Evolutionary conservation across 2,329 filamentous ascomycete species (phyloP).

Genomic region (Diaporthe velutina): DNA sequence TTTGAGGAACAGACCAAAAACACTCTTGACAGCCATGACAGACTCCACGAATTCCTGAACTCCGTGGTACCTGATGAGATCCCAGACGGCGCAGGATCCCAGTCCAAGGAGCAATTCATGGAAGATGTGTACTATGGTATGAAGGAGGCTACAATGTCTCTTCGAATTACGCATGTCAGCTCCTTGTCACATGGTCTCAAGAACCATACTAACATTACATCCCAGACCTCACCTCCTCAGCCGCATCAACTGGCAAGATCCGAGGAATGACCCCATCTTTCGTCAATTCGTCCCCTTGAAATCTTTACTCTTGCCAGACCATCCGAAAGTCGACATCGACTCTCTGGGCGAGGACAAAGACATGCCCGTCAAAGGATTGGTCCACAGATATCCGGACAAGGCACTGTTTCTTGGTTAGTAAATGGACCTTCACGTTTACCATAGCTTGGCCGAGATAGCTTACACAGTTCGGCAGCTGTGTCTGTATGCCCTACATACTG

Average conservation of each 20-base stretch:
- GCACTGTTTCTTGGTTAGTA: conserved; percentile 70
- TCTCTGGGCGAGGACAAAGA: conserved; percentile 70
- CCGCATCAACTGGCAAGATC: conserved; percentile 69
- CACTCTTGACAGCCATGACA: conserved; percentile 60
- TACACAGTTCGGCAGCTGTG: conserved; percentile 56
- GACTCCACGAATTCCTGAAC: conserved; percentile 62
- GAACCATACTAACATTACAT: background rate
- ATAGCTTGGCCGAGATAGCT: background rate
- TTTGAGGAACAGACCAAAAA: conserved; percentile 47
- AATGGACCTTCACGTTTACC: background rate
- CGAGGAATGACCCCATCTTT: conserved; percentile 70
- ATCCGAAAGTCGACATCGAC: conserved; percentile 67
- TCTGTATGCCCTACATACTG: conserved; percentile 75
- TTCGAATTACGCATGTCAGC: conserved; percentile 64
- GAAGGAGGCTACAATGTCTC: conserved; percentile 68
- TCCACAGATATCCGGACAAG: conserved; percentile 75
- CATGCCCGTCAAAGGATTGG: conserved; percentile 67
- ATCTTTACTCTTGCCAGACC: conserved; percentile 66
- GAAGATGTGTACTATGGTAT: conserved; percentile 66
- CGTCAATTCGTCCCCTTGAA: conserved; percentile 71
- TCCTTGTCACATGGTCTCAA: background rate
- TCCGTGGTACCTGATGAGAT: conserved; percentile 63
- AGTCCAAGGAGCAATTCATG: conserved; percentile 66
- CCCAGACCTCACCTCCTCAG: conserved; percentile 69
- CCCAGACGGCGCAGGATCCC: conserved; percentile 53